Evolutionary conservation across 352 stramenopile species (phyloP), one percentile per base, ranked within the genome.

Genomic region (Phytophthora capsici): DNA sequence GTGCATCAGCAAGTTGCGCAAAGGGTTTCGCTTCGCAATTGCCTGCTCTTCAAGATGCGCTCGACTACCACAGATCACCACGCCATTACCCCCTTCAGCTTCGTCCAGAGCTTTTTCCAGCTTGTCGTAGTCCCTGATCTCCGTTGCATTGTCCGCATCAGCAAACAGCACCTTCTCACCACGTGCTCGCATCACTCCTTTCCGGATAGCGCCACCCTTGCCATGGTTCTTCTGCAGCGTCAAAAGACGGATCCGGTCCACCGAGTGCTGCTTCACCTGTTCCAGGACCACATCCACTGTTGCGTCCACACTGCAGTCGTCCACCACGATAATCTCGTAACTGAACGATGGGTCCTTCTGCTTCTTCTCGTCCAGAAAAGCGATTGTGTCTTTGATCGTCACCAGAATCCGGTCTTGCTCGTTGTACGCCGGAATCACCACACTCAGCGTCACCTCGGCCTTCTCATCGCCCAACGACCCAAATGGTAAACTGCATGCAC

Each of bases 361-460:
- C 54, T 82, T 76, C 53, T 89, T 88, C 37, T 71, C 59, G n/a
- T 94, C 76, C 40, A 98, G 69, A 66, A 95, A 98, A 25, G 84
- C 70, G 46, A 98, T 65, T 4, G 93, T 94, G 46, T 91, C 89
- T 50, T 95, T 60, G 10, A 99, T 75, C 69, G 97, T 99, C 45
- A 91, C 85, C 3, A 91, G 70, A 60, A 99, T 92, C 30, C 96
- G 85, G 36, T 98, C 73, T 67, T 97, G 66, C 66, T 99, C 96
- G 63, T 99, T 98, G 78, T 96, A 98, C 23, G 96, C 96, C 13
- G 96, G 95, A 32, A 99, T 88, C 44, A 99, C 82, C 17, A 99
- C 83, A 12, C 88, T 96, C 26, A 99, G 68, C 45, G 87, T 80
- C 25, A 86, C 59, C 23, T 77, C 68, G 1, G 84, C 50, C 23